These are phyloP conservation scores for Colletotrichum musicola DNA, from an alignment of 2,329 filamentous ascomycete genomes.

Conservation along the genomic window DNA sequence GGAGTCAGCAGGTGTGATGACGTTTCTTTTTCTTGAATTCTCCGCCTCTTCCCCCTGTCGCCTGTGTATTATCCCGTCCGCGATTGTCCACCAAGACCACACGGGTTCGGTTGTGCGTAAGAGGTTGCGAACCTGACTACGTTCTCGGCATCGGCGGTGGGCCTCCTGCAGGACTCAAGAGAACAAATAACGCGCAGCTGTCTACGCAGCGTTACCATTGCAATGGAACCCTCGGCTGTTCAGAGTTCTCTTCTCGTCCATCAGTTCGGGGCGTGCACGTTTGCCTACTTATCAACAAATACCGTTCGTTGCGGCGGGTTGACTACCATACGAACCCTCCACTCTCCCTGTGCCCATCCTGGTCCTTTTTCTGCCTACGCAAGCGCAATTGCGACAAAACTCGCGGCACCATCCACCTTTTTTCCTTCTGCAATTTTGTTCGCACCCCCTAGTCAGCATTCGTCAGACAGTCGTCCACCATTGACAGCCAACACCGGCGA, in stretches of 20 bases:
- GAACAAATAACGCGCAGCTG: conserved; percentile 16
- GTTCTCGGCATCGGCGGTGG: conserved; percentile 18
- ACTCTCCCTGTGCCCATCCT: not conserved
- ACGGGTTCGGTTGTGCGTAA: conserved; percentile 14
- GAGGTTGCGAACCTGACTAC: conserved; percentile 23
- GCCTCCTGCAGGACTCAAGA: conserved; percentile 29
- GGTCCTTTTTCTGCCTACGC: conserved; percentile 16
- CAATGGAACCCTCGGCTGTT: not conserved
- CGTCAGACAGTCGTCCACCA: conserved; percentile 24
- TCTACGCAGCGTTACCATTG: conserved; percentile 7
- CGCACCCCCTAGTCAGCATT: conserved; percentile 2
- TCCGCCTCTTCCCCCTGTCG: no score
- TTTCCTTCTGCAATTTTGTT: not conserved
- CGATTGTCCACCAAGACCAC: no score
- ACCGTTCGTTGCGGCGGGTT: not conserved
- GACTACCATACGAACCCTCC: not conserved
- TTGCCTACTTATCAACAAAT: not conserved
- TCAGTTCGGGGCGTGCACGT: no score
- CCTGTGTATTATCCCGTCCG: no score
- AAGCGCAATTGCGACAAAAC: conserved; percentile 22
- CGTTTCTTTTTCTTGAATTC: no score
- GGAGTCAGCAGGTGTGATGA: no score
- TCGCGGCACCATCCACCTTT: conserved; percentile 20
- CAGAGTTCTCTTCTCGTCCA: no score
- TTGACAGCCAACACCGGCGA: not conserved